These are phyloP conservation scores for Effrenium voratum DNA, from an alignment of 73 alveolate genomes.

Conservation along the genomic window DNA sequence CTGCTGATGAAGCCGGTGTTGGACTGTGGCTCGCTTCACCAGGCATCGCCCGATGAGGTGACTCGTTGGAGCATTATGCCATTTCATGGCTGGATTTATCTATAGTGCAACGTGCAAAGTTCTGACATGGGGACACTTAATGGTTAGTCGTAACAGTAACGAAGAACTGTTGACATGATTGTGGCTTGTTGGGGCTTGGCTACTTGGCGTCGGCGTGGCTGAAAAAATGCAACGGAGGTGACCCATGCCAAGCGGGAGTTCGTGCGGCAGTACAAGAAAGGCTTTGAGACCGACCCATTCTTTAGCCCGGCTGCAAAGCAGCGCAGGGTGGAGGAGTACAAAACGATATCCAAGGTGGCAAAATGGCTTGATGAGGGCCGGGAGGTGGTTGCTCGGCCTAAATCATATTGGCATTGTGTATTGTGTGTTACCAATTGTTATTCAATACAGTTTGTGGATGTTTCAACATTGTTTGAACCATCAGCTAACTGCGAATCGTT, in stretches of 20 bases:
- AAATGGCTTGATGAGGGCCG: background rate
- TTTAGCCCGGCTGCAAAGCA: slow-evolving; percentile 12
- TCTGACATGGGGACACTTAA: background rate
- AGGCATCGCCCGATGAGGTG: background rate
- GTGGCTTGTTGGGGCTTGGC: background rate
- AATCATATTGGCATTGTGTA: too few relatives aligned
- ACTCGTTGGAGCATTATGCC: background rate
- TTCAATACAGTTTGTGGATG: too few relatives aligned
- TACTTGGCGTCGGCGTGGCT: too few relatives aligned
- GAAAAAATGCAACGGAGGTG: too few relatives aligned
- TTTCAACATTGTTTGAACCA: too few relatives aligned
- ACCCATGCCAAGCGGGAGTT: background rate
- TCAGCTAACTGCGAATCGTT: too few relatives aligned
- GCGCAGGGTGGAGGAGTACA: background rate
- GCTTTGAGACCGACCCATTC: background rate
- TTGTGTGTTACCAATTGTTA: too few relatives aligned
- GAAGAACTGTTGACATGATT: background rate
- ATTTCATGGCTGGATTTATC: background rate
- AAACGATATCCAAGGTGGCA: background rate
- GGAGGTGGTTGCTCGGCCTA: background rate
- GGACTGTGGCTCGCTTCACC: background rate
- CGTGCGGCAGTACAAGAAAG: background rate
- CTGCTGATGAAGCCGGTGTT: background rate
- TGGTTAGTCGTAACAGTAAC: background rate
- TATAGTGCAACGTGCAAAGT: background rate